Percentiles rank a stretch among this genome's conserved stretches.
phyloP scores from a whole-genome alignment of 768 basidiomycete species.

The Paxillus involutus region DNA sequence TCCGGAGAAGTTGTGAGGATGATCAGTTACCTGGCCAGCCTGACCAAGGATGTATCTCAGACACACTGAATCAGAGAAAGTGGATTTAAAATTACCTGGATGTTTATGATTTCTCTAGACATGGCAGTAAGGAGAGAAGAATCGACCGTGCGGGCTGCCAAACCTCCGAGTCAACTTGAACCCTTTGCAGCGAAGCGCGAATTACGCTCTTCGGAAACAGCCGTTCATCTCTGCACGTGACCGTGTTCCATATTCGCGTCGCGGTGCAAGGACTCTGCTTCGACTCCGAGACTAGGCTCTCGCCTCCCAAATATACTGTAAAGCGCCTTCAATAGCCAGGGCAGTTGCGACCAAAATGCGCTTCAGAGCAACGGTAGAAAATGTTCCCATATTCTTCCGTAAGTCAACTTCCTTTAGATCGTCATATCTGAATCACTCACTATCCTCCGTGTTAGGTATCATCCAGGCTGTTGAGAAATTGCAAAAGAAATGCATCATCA shows the following conservation, averaged over 20 bases:
- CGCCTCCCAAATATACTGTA: too few relatives aligned
- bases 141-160: slow-evolving; percentile 3
- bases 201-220: slow-evolving; percentile 15
- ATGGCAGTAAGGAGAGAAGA: slow-evolving; percentile 36
- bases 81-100: slow-evolving; percentile 54
- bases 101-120: slow-evolving; percentile 80
- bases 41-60: slow-evolving; percentile 27
- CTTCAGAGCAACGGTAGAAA: slow-evolving; percentile 59
- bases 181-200: slow-evolving; percentile 11
- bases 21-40: slow-evolving; percentile 64
- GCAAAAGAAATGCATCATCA: slow-evolving; percentile 82
- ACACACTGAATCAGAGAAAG: background rate
- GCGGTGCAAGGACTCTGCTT: background rate
- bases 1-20: background rate
- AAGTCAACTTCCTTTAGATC: slow-evolving; percentile 1
- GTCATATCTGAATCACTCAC: background rate
- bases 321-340: too few relatives aligned
- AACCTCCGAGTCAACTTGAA: slow-evolving; percentile 8
- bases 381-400: slow-evolving; percentile 58
- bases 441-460: slow-evolving; percentile 47
- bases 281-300: too few relatives aligned
- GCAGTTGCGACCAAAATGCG: slow-evolving; percentile 43
- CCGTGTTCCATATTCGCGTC: slow-evolving; percentile 17
- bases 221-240: slow-evolving; percentile 23
- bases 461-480: slow-evolving; percentile 82